Evolutionary conservation across 2,329 filamentous ascomycete species (phyloP).

Genomic region (Lecanicillium sp.): DNA sequence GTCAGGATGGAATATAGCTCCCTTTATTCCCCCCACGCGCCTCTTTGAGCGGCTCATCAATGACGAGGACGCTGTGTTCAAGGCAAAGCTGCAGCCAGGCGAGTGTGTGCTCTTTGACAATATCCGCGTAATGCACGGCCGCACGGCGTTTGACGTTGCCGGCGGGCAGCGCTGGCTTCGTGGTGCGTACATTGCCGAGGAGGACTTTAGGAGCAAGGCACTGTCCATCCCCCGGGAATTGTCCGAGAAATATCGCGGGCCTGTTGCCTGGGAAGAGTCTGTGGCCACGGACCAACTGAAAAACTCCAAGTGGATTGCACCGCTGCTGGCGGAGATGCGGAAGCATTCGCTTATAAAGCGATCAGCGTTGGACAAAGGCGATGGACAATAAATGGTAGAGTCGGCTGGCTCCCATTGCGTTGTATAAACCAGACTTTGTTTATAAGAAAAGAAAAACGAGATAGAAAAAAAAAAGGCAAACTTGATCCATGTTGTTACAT

Average conservation of each 20-base stretch:
- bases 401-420: no score
- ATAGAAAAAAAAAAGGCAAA: no score
- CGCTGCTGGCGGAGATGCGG: constrained; percentile 14
- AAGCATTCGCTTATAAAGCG: no score
- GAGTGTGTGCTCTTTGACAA: constrained; percentile 96
- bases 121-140: constrained; percentile 72
- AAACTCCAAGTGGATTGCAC: constrained; percentile 17
- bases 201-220: constrained; percentile 32
- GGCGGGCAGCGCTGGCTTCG: constrained; percentile 72
- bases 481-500: no score
- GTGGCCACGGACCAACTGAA: constrained; percentile 17
- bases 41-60: constrained; percentile 54
- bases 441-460: no score
- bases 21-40: constrained; percentile 41
- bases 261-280: constrained; percentile 11
- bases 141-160: constrained; percentile 60
- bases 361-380: no score
- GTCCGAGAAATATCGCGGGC: constrained; percentile 13
- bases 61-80: constrained; percentile 47
- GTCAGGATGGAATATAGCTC: constrained; percentile 14
- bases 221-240: constrained; percentile 19
- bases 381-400: no score
- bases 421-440: no score
- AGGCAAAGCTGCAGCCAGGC: constrained; percentile 67
- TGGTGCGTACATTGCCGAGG: constrained; percentile 67